Percentiles rank a stretch among this genome's conserved stretches.
These are phyloP conservation scores for Irineochytrium annulatum DNA, from an alignment of 192 early-diverging fungal species.

Conservation along the genomic window DNA sequence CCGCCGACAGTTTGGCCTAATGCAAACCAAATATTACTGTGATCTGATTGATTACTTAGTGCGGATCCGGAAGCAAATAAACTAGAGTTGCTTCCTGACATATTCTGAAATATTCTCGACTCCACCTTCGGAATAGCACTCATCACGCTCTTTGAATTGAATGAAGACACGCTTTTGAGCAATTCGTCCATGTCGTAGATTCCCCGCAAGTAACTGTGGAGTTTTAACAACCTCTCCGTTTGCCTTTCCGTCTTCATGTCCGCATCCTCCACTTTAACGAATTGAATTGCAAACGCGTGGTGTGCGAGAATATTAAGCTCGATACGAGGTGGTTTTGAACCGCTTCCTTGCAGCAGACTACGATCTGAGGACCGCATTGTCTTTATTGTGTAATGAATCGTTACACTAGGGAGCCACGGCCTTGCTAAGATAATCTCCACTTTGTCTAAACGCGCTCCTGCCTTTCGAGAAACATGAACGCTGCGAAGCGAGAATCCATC, in stretches of 20 bases:
- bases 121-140: constrained; percentile 30
- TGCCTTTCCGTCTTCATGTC: constrained; percentile 26
- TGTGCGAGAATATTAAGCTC: constrained; percentile 49
- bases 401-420: constrained; percentile 45
- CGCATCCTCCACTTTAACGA: constrained; percentile 40
- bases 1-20: constrained; percentile 32
- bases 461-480: constrained; percentile 18
- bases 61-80: no score
- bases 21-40: constrained; percentile 35
- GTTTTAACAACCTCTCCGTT: constrained; percentile 32
- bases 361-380: constrained; percentile 19
- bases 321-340: constrained; percentile 31
- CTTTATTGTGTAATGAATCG: constrained; percentile 50
- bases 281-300: constrained; percentile 45
- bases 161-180: constrained; percentile 32
- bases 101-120: constrained; percentile 16
- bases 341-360: constrained; percentile 1
- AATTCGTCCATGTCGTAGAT: constrained; percentile 41
- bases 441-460: constrained; percentile 12
- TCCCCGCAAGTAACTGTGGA: constrained; percentile 31
- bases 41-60: constrained; percentile 3
- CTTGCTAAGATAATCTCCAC: constrained; percentile 43
- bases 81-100: constrained; percentile 9
- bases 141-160: constrained; percentile 31
- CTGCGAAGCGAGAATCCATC: constrained; percentile 44